Base-by-base conservation (phyloP, 352 stramenopile genomes). In the Phytophthora sp. region DNA sequence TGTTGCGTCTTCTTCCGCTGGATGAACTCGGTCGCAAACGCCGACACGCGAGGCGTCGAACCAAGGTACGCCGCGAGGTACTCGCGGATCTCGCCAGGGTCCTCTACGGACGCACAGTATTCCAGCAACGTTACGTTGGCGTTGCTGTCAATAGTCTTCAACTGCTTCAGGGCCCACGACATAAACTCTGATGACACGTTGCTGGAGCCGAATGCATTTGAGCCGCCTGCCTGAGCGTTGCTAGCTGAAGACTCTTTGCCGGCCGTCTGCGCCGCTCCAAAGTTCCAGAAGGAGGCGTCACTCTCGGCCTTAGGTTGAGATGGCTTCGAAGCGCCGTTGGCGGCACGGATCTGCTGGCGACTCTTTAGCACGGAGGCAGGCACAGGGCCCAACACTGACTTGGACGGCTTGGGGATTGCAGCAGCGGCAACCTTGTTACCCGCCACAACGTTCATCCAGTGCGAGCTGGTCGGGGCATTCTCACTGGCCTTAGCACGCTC, bases 21-120 rank as follows among this genome's bases (percentile, higher is more conserved):
- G 71, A 98, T 98, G 54, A 99, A 99, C 69, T 99, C 96, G 17
- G 90, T 98, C 28, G 96, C 96, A 71, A 99, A 99, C n/a, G 89
- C 94, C 17, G 95, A 98, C n/a, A 99, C 96, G 68, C 96, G 89
- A 11, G 94, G 85, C 38, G 92, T 98, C 12, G 88, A 97, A 34
- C 97, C 97, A n/a, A 99, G 77, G 65, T 99, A 99, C 26, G 94
- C 91, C 2, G 92, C 91, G n/a, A 99, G 76, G 61, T 98, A 98
- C 69, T 98, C 92, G 38, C 93, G 89, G 51, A 99, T 98, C 70
- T 99, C 96, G 31, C 84, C 86, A 12, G 89, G 81, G 60, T 98
- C 94, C 57, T 97, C 92, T 17, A 99, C 77, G 23, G 95, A 98
- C 69, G 96, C 97, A 65, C 94, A 98, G 62, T 98, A 99, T 60